A percentile compares a stretch with the other conserved stretches of the same genome.
Conservation (phyloP, 1,284 basidiomycete genomes). For the Puccinia sorghi region DNA sequence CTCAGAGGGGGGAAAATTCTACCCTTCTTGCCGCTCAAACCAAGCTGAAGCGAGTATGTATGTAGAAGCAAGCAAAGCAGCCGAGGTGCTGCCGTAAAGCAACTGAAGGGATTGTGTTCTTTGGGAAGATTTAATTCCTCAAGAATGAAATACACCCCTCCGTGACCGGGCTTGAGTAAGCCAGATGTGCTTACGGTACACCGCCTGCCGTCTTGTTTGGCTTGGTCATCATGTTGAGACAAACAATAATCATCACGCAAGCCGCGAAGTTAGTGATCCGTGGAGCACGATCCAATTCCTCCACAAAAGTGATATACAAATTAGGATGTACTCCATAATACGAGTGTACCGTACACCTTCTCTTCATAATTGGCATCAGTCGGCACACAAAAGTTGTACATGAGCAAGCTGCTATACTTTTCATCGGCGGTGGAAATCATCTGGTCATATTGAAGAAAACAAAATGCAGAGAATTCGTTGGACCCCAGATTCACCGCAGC, state of each 20-base stretch:
- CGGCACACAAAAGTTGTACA: too few relatives aligned
- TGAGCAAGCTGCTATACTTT: too few relatives aligned
- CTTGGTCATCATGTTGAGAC: neutral
- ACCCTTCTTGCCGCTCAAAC: neutral
- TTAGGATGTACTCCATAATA: too few relatives aligned
- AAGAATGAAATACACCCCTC: neutral
- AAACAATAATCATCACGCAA: constrained; percentile 13
- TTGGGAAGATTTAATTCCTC: too few relatives aligned
- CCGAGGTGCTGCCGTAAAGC: too few relatives aligned
- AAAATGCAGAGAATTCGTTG: neutral
- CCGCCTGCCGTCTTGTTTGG: neutral
- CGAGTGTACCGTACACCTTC: too few relatives aligned
- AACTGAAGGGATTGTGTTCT: too few relatives aligned
- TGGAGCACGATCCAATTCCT: constrained; percentile 3
- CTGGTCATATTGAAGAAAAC: neutral
- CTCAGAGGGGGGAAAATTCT: neutral
- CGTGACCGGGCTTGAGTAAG: neutral
- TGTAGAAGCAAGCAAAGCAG: too few relatives aligned
- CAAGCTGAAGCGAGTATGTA: too few relatives aligned
- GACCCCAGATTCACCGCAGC: constrained; percentile 1
- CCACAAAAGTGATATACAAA: too few relatives aligned
- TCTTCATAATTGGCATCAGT: too few relatives aligned
- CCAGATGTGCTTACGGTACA: neutral
- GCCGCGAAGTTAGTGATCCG: neutral
- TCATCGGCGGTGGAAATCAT: neutral